These are phyloP conservation scores for Cydonia oblonga DNA, from an alignment of 331 rosid genomes.

Conservation along the genomic window DNA sequence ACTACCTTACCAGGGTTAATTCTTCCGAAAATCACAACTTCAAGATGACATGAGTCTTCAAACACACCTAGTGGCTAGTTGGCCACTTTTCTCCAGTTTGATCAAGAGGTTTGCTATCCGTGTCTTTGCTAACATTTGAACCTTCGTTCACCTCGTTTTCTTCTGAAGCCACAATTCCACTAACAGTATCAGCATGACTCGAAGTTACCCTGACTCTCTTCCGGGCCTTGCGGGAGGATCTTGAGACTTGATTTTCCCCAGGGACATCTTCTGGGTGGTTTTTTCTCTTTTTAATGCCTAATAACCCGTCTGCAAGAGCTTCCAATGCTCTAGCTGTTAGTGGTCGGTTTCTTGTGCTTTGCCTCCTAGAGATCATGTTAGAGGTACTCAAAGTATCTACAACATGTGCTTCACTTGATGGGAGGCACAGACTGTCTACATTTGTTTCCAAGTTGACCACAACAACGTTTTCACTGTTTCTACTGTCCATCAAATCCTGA, in stretches of 20 bases:
- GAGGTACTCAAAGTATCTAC: slow-evolving; percentile 15
- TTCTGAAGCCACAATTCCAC: slow-evolving; percentile 13
- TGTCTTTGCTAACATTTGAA: slow-evolving; percentile 15
- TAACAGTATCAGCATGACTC: slow-evolving; percentile 20
- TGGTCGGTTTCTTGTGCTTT: slow-evolving; percentile 64
- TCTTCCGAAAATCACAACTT: slow-evolving; percentile 9
- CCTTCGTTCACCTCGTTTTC: slow-evolving; percentile 27
- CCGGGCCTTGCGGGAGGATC: slow-evolving; percentile 33
- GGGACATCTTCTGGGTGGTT: slow-evolving; percentile 13
- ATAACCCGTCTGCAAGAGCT: slow-evolving; percentile 48
- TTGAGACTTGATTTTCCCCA: slow-evolving; percentile 16
- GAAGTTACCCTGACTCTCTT: slow-evolving; percentile 25
- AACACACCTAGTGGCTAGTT: slow-evolving; percentile 11
- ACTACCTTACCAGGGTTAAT: background rate
- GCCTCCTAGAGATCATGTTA: slow-evolving; percentile 32
- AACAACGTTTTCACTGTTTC: slow-evolving; percentile 9
- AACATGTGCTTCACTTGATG: slow-evolving; percentile 5
- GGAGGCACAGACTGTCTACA: slow-evolving; percentile 9
- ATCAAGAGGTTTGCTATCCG: slow-evolving; percentile 21
- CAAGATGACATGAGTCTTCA: slow-evolving; percentile 2
- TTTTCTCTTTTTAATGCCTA: slow-evolving; percentile 29
- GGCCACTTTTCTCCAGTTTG: slow-evolving; percentile 21
- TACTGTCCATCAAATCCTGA: slow-evolving; percentile 18
- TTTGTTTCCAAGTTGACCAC: slow-evolving; percentile 2
- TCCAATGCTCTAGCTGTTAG: slow-evolving; percentile 60